Percentiles rank a stretch among this genome's conserved stretches.
phyloP scores from a whole-genome alignment of 768 basidiomycete species.

The Xanthoconium purpureum region DNA sequence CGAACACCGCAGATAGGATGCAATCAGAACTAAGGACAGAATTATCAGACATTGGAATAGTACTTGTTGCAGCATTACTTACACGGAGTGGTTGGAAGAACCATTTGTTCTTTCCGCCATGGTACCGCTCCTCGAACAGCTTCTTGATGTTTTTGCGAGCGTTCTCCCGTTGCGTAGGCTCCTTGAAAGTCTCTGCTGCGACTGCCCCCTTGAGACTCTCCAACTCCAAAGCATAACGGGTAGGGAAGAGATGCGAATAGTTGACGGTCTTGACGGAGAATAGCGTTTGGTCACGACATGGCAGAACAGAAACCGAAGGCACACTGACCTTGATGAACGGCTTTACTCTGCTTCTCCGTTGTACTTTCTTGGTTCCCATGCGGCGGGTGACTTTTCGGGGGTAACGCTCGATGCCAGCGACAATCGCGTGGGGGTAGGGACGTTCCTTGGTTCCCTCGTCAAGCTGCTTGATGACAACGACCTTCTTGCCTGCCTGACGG shows the following conservation, averaged over 20 bases:
- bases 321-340: constrained; percentile 94
- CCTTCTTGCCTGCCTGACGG: constrained; percentile 99
- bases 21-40: constrained; percentile 35
- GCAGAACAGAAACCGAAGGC: not conserved
- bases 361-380: constrained; percentile 95
- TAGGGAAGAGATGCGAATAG: constrained; percentile 99
- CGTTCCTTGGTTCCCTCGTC: constrained; percentile 97
- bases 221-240: constrained; percentile 96
- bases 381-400: constrained; percentile 95
- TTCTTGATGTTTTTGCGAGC: constrained; percentile 97
- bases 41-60: constrained; percentile 3
- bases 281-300: not conserved
- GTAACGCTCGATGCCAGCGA: constrained; percentile 98
- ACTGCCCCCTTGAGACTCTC: constrained; percentile 90
- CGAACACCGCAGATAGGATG: constrained; percentile 11
- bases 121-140: constrained; percentile 92
- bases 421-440: constrained; percentile 96
- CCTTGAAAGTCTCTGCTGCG: constrained; percentile 90
- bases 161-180: constrained; percentile 91
- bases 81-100: constrained; percentile 89
- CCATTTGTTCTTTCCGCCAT: constrained; percentile 94
- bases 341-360: constrained; percentile 94
- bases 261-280: constrained; percentile 67
- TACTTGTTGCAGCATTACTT: constrained; percentile 24
- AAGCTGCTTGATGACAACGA: constrained; percentile 95